Evolutionary conservation across 1,284 basidiomycete species (phyloP).

Genomic region (Heterobasidion annosum): DNA sequence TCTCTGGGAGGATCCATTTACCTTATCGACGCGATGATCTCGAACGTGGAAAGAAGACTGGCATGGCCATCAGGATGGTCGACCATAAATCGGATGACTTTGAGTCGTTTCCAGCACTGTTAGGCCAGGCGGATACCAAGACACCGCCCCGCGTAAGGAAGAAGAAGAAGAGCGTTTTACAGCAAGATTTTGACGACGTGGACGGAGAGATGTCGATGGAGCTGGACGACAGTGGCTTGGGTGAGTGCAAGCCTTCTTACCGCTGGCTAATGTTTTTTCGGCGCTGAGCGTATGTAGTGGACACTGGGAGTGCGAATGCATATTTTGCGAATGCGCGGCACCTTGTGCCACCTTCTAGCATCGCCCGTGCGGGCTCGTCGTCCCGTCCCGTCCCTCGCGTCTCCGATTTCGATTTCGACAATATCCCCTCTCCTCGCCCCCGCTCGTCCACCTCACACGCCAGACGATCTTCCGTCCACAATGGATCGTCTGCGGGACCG

Average conservation of each 20-base stretch:
- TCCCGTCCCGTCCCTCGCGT: slow-evolving; percentile 41
- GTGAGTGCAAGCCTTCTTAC: slow-evolving; percentile 4
- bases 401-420: slow-evolving; percentile 55
- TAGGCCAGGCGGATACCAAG: slow-evolving; percentile 60
- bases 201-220: slow-evolving; percentile 70
- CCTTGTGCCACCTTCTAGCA: slow-evolving; percentile 34
- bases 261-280: slow-evolving; percentile 9
- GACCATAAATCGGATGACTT: slow-evolving; percentile 76
- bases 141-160: slow-evolving; percentile 40
- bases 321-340: slow-evolving; percentile 45
- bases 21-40: slow-evolving; percentile 70
- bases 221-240: slow-evolving; percentile 48
- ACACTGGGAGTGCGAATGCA: slow-evolving; percentile 36
- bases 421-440: slow-evolving; percentile 54
- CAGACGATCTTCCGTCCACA: slow-evolving; percentile 25
- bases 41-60: slow-evolving; percentile 69
- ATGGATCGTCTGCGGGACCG: slow-evolving; percentile 30
- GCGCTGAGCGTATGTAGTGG: slow-evolving; percentile 13
- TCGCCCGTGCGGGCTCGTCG: slow-evolving; percentile 32
- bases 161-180: slow-evolving; percentile 32
- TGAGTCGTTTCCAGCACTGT: slow-evolving; percentile 72
- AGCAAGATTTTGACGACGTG: slow-evolving; percentile 36
- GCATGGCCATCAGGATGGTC: slow-evolving; percentile 56
- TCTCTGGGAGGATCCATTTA: slow-evolving; percentile 41
- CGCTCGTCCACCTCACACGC: slow-evolving; percentile 21